Evolutionary conservation across 2,329 filamentous ascomycete genomes (phyloP), one percentile per base, ranked within the genome.

Genomic region (Didymella segeticola): DNA sequence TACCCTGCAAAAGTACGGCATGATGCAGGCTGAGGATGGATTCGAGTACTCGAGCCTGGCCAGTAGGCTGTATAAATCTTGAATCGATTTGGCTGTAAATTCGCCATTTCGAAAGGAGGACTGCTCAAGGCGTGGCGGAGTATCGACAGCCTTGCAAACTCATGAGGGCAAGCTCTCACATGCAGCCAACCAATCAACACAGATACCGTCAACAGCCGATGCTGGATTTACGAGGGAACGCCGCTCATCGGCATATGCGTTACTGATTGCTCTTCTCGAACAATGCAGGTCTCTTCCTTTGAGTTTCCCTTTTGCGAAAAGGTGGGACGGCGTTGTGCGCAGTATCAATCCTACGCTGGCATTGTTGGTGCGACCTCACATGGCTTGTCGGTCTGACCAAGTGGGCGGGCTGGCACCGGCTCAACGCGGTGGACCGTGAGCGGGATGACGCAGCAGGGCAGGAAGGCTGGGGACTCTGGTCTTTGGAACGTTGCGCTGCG

Each of bases 341-440:
- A 31, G 51, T 20, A 45, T 45, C 39, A 31, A 54, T 49, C 51
- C 51, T 54, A 54, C 51, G 51, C 41, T 49, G 51, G 49, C 39
- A 45, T 49, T n/a, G 34, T 36, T 45, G 45, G 51, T 54, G 45
- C 34, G 41, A 54, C 51, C 46, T 49, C 39, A 54, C 51, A 45
- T 49, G 45, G 47, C 39, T 25, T 17, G 26, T 46, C 48, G 48
- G 48, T 34, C 41, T 31, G 39, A 43, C 43, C 43, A 46, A 34
- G 43, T 39, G 43, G 26, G 38, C 45, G 51, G 45, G 51, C 45
- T 48, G 38, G 33, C 43, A 34, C 31, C 51, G 51, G 51, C 51
- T 54, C 39, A 29, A 54, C 34, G 19, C 34, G 34, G 19, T 37
- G 34, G 46, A 23, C 39, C 39, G 45, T 41, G 17, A 36, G 41